Evolutionary conservation across 352 stramenopile species (phyloP).

Genomic region (Phytophthora palmivora): DNA sequence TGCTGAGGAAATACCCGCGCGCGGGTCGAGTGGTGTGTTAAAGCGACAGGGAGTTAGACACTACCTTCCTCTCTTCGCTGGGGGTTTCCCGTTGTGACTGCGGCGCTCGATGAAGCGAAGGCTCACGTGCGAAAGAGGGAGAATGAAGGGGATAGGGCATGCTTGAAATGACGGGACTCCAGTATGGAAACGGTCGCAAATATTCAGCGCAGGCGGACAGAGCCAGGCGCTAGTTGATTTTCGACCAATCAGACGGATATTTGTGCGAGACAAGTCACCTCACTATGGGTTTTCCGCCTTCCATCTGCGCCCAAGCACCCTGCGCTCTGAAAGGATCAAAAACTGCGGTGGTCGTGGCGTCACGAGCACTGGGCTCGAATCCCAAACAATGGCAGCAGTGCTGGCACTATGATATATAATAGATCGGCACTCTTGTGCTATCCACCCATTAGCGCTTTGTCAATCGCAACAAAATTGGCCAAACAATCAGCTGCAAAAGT

Average conservation of each 20-base stretch:
- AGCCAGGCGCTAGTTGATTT: conserved; percentile 7
- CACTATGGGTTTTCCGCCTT: conserved; percentile 26
- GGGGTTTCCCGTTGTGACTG: conserved; percentile 37
- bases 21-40: conserved; percentile 13
- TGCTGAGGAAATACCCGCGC: conserved; percentile 14
- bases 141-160: conserved; percentile 8
- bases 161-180: conserved; percentile 2
- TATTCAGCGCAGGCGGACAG: conserved; percentile 32
- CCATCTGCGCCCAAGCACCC: conserved; percentile 27
- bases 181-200: conserved; percentile 34
- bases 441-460: conserved; percentile 1
- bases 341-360: conserved; percentile 1
- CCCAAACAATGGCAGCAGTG: background rate
- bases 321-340: conserved; percentile 20
- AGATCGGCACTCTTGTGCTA: background rate
- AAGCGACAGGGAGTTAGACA: conserved; percentile 30
- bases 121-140: conserved; percentile 29
- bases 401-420: background rate
- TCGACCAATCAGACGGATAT: conserved; percentile 22
- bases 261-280: conserved; percentile 25
- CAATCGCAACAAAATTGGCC: conserved; percentile 6
- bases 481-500: conserved; percentile 5
- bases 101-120: conserved; percentile 13
- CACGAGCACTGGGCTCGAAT: background rate
- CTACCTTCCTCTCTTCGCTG: conserved; percentile 25